Conservation (phyloP, 2,329 filamentous ascomycete species). For the Fusarium sp. region DNA sequence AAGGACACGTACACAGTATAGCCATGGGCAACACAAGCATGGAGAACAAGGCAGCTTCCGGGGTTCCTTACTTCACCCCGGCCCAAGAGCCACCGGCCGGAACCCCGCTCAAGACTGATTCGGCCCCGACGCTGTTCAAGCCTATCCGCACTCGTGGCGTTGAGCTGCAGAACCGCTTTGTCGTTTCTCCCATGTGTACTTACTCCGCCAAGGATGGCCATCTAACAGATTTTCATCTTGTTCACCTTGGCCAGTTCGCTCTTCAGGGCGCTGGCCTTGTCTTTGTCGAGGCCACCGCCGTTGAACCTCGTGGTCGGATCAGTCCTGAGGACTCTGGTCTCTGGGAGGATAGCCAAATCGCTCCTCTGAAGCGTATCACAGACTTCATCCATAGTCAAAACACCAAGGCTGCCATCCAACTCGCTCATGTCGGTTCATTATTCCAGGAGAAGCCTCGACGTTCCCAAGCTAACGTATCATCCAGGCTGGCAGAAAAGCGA, state of each 20-base stretch:
- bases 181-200: conserved; percentile 69
- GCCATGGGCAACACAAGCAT: conserved; percentile 34
- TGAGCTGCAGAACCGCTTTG: conserved; percentile 65
- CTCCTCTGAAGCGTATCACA: conserved; percentile 72
- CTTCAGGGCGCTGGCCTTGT: conserved; percentile 78
- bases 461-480: neutral
- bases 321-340: conserved; percentile 81
- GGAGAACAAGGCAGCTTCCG: conserved; percentile 53
- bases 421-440: conserved; percentile 67
- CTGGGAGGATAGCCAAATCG: conserved; percentile 86
- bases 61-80: conserved; percentile 64
- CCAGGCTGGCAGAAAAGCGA: conserved; percentile 71
- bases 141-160: conserved; percentile 64
- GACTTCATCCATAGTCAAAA: conserved; percentile 84
- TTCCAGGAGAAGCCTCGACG: neutral
- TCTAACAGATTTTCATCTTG: conserved; percentile 81
- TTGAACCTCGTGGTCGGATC: conserved; percentile 81
- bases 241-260: conserved; percentile 83
- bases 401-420: conserved; percentile 80
- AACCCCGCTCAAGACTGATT: conserved; percentile 52
- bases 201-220: conserved; percentile 71
- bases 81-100: conserved; percentile 61
- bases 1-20: neutral
- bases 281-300: conserved; percentile 81
- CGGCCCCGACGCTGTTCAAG: conserved; percentile 63